Evolutionary conservation across 2,329 filamentous ascomycete species (phyloP), one percentile per base, ranked within the genome.

Genomic region (Microdochium paspali): DNA sequence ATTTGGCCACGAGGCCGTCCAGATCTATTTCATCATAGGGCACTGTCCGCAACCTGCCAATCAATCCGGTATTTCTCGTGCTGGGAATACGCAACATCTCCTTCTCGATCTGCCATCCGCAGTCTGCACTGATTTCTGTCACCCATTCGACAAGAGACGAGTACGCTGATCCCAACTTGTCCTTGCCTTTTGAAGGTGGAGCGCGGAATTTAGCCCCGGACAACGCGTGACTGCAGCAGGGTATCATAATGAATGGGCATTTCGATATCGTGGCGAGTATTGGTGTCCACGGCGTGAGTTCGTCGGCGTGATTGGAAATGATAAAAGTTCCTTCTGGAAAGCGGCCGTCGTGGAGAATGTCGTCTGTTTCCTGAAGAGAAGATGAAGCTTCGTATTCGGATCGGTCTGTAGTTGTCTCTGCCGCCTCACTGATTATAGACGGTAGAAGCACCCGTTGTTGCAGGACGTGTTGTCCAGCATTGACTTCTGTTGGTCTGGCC

Each of bases 251-350:
- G 64, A 96, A 98, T 0, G 90, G 85, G 10, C 85, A 85, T 2
- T 78, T 68, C 0, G 85, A 90, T 2, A 89, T 69, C 6, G 80
- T 79, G 1, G 88, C 90, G 35, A 98, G 78, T 18, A 97, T 76
- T 0, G 93, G 93, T 0, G 93, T 97, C 93, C 93, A 98, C 1
- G 88, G 81, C 0, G 93, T 98, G 13, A 98, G 76, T 67, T 98
- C 90, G 61, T 98, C 93, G 10, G 91, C 91, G 63, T 98, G 93
- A 61, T 98, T 98, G 44, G 90, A 95, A 53, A 98, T 85, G 57
- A 98, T 89, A 65, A 98, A 98, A 0, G 89, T 94, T 24, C 81
- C 80, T 15, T 65, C 62, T 0, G 80, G 73, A 58, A 97, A 95
- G 10, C 73, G 59, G 30, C 91, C 93, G 51, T 72, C 64, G 57